Evolutionary conservation across 2,329 filamentous ascomycete genomes (phyloP).

Genomic region (Aspergillus tubingensis): DNA sequence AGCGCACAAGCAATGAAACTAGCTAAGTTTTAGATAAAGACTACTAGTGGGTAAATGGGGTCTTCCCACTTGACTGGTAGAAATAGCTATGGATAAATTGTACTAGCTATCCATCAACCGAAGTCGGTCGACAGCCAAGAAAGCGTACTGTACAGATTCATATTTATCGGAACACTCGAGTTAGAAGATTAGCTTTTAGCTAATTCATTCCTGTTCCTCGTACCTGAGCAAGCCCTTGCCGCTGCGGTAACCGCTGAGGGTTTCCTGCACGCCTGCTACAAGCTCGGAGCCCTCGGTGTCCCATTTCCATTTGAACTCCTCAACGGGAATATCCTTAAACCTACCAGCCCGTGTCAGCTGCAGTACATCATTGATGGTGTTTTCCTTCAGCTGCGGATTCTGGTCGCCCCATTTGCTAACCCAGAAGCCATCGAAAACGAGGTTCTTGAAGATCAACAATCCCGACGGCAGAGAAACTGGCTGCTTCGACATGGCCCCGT

Average conservation of each 20-base stretch:
- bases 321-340: constrained; percentile 81
- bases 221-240: constrained; percentile 93
- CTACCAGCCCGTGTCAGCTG: constrained; percentile 71
- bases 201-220: constrained; percentile 46
- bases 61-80: no score
- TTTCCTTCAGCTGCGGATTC: constrained; percentile 71
- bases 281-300: constrained; percentile 72
- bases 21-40: background rate
- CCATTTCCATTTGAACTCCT: constrained; percentile 80
- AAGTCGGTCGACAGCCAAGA: background rate
- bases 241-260: constrained; percentile 77
- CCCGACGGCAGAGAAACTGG: constrained; percentile 79
- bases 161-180: background rate
- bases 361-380: constrained; percentile 82
- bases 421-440: constrained; percentile 92
- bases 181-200: background rate
- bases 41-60: background rate
- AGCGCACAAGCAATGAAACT: background rate
- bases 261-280: constrained; percentile 74
- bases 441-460: constrained; percentile 88
- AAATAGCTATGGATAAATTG: background rate
- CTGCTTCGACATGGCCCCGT: constrained; percentile 92
- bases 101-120: background rate
- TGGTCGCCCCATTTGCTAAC: constrained; percentile 83
- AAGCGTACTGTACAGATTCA: background rate